These are phyloP conservation scores for Trichosporon asahii DNA, from an alignment of 1,284 basidiomycete genomes.

Conservation along the genomic window DNA sequence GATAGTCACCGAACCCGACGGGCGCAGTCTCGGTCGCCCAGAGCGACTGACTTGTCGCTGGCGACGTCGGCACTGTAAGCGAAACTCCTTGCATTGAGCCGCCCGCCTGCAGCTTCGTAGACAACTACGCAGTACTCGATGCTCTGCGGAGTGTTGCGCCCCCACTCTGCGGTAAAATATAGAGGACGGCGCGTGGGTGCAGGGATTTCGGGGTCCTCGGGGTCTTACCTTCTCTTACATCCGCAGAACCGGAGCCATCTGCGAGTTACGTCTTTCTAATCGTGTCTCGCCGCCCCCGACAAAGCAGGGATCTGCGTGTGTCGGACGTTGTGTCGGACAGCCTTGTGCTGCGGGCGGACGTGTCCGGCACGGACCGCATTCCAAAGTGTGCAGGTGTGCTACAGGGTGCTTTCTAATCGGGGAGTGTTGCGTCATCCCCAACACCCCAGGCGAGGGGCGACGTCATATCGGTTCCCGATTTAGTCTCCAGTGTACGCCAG, in stretches of 20 bases:
- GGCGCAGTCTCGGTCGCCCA: too few species aligned
- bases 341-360: too few species aligned
- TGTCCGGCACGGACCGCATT: not conserved
- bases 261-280: not conserved
- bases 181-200: not conserved
- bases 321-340: not conserved
- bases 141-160: not conserved
- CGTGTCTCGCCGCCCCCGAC: too few species aligned
- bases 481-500: too few species aligned
- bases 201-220: not conserved
- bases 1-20: not conserved
- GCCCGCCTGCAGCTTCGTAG: not conserved
- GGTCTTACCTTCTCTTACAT: not conserved
- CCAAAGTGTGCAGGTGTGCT: not conserved
- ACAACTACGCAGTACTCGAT: too few species aligned
- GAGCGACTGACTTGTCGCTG: not conserved
- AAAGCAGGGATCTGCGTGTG: not conserved
- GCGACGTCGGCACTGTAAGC: not conserved
- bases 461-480: not conserved
- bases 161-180: not conserved
- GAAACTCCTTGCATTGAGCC: not conserved
- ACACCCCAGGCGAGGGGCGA: not conserved
- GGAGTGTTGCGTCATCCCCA: not conserved
- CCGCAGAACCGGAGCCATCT: not conserved
- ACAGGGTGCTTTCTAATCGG: not conserved